Conservation (phyloP, 1,284 basidiomycete genomes). For the Cutaneotrichosporon sp. region DNA sequence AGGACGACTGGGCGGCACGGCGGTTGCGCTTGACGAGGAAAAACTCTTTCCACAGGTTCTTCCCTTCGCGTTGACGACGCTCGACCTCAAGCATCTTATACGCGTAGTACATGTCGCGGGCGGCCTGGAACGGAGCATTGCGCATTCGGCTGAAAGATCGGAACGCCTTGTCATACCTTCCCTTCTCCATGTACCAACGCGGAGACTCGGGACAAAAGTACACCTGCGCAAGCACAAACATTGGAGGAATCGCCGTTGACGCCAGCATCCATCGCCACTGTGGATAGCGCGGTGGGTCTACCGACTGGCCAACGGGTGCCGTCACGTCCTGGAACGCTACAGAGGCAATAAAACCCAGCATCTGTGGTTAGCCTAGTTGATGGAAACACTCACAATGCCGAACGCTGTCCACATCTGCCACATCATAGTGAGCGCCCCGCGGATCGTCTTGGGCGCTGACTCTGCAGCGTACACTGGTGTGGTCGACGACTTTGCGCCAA, state of each 20-base stretch:
- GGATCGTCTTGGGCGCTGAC: conserved; percentile 47
- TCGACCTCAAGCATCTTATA: conserved; percentile 58
- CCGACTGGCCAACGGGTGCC: not conserved
- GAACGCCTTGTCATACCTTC: conserved; percentile 59
- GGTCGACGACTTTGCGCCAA: conserved; percentile 50
- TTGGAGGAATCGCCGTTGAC: no score
- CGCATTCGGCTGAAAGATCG: conserved; percentile 60
- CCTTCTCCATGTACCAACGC: conserved; percentile 29
- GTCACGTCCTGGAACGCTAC: conserved; percentile 26
- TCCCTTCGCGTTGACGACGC: no score
- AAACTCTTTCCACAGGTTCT: no score
- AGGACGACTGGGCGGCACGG: conserved; percentile 63
- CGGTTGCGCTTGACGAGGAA: conserved; percentile 69
- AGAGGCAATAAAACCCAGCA: conserved; percentile 34
- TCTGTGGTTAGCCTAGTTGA: conserved; percentile 3
- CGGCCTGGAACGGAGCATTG: conserved; percentile 62
- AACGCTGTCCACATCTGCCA: conserved; percentile 26
- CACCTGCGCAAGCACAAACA: not conserved
- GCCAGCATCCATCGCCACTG: no score
- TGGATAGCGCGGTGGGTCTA: conserved; percentile 1
- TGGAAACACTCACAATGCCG: conserved; percentile 19
- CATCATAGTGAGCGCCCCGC: conserved; percentile 52
- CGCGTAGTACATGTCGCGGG: conserved; percentile 60
- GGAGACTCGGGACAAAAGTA: conserved; percentile 26
- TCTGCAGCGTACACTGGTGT: conserved; percentile 46